phyloP scores from a whole-genome alignment of 2,329 filamentous ascomycete species.

The Alternaria angustiovoidea region DNA sequence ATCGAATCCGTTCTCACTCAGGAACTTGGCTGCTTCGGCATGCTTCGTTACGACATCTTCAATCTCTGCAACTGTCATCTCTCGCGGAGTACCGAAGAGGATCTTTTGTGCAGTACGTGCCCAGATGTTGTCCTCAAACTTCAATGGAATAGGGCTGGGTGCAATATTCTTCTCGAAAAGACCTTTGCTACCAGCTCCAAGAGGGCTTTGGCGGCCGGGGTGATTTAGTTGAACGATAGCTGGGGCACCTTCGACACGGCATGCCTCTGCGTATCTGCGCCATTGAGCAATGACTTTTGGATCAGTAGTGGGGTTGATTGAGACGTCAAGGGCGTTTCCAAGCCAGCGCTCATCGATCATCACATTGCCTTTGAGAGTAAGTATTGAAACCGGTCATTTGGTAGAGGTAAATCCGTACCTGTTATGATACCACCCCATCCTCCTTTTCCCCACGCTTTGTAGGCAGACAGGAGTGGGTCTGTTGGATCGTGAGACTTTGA shows the following conservation, averaged over 20 bases:
- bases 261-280: slow-evolving; percentile 51
- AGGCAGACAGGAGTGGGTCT: slow-evolving; percentile 56
- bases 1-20: slow-evolving; percentile 60
- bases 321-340: slow-evolving; percentile 1
- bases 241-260: slow-evolving; percentile 64
- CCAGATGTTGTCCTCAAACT: slow-evolving; percentile 39
- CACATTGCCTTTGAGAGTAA: slow-evolving; percentile 12
- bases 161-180: slow-evolving; percentile 34
- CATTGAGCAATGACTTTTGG: slow-evolving; percentile 58
- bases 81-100: slow-evolving; percentile 57
- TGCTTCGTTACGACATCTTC: slow-evolving; percentile 64
- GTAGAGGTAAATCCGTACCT: slow-evolving; percentile 11
- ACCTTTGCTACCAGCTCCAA: slow-evolving; percentile 55
- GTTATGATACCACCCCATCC: slow-evolving; percentile 60
- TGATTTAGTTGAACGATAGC: slow-evolving; percentile 68
- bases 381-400: background rate
- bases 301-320: slow-evolving; percentile 59
- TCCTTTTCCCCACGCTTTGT: slow-evolving; percentile 60
- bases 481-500: slow-evolving; percentile 23
- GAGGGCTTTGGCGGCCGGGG: slow-evolving; percentile 64
- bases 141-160: slow-evolving; percentile 56
- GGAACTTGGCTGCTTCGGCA: slow-evolving; percentile 63
- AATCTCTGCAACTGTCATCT: slow-evolving; percentile 63
- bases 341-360: background rate
- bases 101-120: slow-evolving; percentile 54